Percentiles rank a stretch among this genome's conserved stretches.
Evolutionary conservation across 495 filamentous ascomycete genomes (phyloP).

Genomic region (Paragyromitra xinjiangensis): DNA sequence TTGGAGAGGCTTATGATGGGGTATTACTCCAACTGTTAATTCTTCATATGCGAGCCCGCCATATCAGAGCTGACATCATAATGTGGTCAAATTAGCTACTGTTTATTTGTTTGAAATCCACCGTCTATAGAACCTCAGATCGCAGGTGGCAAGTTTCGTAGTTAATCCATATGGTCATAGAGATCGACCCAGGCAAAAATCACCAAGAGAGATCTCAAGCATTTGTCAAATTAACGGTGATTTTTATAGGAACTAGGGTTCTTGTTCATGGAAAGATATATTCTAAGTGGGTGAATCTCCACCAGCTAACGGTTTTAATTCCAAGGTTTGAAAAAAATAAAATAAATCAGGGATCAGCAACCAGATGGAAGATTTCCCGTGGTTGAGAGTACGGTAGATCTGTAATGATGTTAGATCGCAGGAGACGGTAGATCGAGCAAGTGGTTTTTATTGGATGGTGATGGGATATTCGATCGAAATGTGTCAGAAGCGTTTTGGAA

Average conservation of each 20-base stretch:
- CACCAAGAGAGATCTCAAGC: neutral
- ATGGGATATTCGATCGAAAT: slow-evolving; percentile 3
- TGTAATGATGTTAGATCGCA: slow-evolving; percentile 20
- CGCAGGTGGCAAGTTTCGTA: neutral
- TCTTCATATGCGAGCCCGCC: neutral
- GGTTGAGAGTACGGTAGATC: slow-evolving; percentile 22
- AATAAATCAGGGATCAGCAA: slow-evolving; percentile 7
- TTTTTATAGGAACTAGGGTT: neutral
- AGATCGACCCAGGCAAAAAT: neutral
- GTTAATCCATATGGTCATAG: neutral
- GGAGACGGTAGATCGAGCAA: slow-evolving; percentile 15
- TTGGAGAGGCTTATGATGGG: neutral
- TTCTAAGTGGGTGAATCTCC: neutral
- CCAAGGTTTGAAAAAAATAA: neutral
- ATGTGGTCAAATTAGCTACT: neutral
- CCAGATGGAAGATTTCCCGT: slow-evolving; percentile 28
- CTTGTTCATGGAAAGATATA: neutral
- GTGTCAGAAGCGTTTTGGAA: slow-evolving; percentile 15
- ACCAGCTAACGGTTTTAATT: slow-evolving; percentile 14
- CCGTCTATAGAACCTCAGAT: neutral
- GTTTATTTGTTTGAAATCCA: neutral
- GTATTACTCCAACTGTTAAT: neutral
- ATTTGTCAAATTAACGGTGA: neutral
- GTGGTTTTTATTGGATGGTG: neutral
- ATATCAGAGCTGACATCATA: neutral